A percentile compares a stretch with the other conserved stretches of the same genome.
Evolutionary conservation across 1,284 basidiomycete genomes (phyloP).

Genomic region (Apiotrichum veenhuisii): DNA sequence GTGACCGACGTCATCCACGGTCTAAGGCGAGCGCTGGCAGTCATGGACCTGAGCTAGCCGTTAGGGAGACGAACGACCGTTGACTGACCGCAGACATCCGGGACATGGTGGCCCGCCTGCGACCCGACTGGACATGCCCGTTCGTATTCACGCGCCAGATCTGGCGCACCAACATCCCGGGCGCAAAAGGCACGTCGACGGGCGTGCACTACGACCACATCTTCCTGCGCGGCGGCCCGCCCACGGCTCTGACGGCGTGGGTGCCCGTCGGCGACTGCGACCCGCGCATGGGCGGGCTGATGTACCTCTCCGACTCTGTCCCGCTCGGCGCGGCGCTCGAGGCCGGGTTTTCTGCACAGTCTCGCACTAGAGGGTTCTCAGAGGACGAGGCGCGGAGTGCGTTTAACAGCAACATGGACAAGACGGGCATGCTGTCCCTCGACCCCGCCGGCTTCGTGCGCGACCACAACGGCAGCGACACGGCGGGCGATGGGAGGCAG

Average conservation of each 20-base stretch:
- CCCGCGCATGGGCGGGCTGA: slow-evolving; percentile 24
- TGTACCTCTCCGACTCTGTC: slow-evolving; percentile 26
- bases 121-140: slow-evolving; percentile 14
- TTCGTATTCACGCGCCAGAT: slow-evolving; percentile 21
- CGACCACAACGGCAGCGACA: too few species aligned
- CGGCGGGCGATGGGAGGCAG: neutral
- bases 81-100: slow-evolving; percentile 11
- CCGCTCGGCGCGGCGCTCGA: slow-evolving; percentile 19
- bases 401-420: slow-evolving; percentile 23
- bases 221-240: slow-evolving; percentile 25
- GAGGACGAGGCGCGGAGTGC: slow-evolving; percentile 19
- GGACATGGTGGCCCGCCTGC: slow-evolving; percentile 10
- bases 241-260: slow-evolving; percentile 29
- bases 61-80: too few species aligned
- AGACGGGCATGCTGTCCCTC: neutral
- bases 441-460: slow-evolving; percentile 3
- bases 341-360: slow-evolving; percentile 16
- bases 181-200: slow-evolving; percentile 12
- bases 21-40: too few species aligned
- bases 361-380: slow-evolving; percentile 4
- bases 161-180: slow-evolving; percentile 21
- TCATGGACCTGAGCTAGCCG: neutral
- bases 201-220: slow-evolving; percentile 26
- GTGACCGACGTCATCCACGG: too few species aligned
- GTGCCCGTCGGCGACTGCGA: slow-evolving; percentile 27